phyloP scores from a whole-genome alignment of 257 asterid species.

The Petrea volubilis region DNA sequence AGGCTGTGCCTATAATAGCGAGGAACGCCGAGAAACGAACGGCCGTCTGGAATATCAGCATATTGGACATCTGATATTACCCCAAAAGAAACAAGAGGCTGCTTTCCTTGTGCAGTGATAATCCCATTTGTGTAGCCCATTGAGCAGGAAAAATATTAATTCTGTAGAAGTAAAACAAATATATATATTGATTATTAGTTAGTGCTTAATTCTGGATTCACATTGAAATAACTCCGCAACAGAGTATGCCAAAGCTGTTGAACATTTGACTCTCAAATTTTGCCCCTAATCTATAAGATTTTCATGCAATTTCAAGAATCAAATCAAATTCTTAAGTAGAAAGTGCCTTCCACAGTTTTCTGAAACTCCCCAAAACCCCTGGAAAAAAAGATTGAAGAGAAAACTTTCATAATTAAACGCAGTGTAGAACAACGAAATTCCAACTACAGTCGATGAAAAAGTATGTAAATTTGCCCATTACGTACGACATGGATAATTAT shows the following conservation, averaged over 20 bases:
- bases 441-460: neutral
- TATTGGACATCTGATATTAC: constrained; percentile 92
- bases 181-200: neutral
- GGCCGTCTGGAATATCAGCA: constrained; percentile 93
- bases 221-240: neutral
- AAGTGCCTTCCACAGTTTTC: neutral
- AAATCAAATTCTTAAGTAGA: neutral
- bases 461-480: neutral
- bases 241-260: neutral
- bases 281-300: neutral
- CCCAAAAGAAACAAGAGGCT: constrained; percentile 89
- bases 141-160: constrained; percentile 34
- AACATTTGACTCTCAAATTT: neutral
- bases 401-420: neutral
- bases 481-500: neutral
- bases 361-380: neutral
- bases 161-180: constrained; percentile 29
- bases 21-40: constrained; percentile 86
- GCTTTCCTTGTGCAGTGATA: constrained; percentile 42
- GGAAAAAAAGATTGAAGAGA: neutral
- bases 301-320: neutral
- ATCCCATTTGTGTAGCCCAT: constrained; percentile 62
- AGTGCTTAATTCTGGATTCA: neutral
- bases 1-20: constrained; percentile 87
- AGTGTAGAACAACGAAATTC: neutral